Conservation (phyloP, 257 asterid species). For the Voacanga thouarsii region DNA sequence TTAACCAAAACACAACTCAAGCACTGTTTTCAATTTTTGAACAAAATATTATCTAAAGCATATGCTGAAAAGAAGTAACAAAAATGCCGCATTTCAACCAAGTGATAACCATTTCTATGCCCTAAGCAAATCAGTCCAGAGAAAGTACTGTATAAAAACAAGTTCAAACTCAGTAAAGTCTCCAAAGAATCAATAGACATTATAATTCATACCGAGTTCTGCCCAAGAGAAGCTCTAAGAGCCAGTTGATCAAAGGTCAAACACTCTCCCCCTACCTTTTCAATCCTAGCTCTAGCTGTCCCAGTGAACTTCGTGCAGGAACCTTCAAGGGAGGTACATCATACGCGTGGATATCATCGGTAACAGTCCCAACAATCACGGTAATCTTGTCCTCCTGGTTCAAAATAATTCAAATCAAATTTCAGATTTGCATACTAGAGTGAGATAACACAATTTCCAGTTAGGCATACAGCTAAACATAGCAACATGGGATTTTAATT, state of each 20-base stretch:
- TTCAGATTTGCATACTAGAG: no score
- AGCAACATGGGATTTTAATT: neutral
- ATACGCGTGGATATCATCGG: conserved; percentile 64
- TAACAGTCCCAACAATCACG: conserved; percentile 73
- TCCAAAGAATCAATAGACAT: neutral
- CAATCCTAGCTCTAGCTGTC: conserved; percentile 89
- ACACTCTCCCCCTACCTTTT: conserved; percentile 95
- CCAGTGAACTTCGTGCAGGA: conserved; percentile 76
- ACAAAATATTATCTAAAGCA: no score
- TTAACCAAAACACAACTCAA: neutral
- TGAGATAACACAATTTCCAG: no score
- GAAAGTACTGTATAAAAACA: neutral
- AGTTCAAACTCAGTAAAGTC: neutral
- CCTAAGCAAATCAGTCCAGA: neutral
- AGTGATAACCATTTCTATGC: neutral
- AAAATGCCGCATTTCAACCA: neutral
- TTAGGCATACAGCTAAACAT: neutral
- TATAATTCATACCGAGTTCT: conserved; percentile 58
- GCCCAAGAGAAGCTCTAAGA: conserved; percentile 91
- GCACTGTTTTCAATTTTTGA: neutral
- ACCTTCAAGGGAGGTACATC: conserved; percentile 76
- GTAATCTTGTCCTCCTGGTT: conserved; percentile 76
- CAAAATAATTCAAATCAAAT: neutral
- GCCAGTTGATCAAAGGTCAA: conserved; percentile 93
- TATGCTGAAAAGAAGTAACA: neutral